phyloP scores from a whole-genome alignment of 805 yeast genomes.

The Sugiyamaella marilandica region DNA sequence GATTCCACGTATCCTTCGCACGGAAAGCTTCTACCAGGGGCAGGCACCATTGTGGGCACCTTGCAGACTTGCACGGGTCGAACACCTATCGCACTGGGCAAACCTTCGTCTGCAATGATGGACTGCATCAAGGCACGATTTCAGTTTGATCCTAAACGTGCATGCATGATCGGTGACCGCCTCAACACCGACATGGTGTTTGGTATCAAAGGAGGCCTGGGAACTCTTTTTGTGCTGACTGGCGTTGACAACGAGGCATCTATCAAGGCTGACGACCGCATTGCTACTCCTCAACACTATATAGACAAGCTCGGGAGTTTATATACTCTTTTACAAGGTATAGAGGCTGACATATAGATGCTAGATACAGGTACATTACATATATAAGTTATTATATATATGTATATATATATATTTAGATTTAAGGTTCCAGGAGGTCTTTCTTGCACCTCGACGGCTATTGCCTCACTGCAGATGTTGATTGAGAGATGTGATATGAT shows the following conservation, averaged over 20 bases:
- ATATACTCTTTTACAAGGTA: constrained; percentile 42
- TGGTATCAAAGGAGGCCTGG: constrained; percentile 82
- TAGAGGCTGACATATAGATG: too few species aligned
- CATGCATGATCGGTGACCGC: constrained; percentile 94
- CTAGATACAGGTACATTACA: too few species aligned
- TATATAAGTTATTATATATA: too few species aligned
- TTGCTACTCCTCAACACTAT: constrained; percentile 58
- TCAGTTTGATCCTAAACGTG: constrained; percentile 47
- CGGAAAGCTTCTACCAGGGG: constrained; percentile 86
- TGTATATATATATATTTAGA: neutral
- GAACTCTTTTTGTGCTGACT: constrained; percentile 80
- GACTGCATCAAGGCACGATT: constrained; percentile 72
- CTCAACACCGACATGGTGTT: constrained; percentile 92
- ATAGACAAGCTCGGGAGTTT: constrained; percentile 75
- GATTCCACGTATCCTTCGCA: constrained; percentile 92
- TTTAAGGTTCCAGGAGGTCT: neutral
- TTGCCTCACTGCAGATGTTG: too few species aligned
- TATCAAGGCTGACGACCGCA: constrained; percentile 40
- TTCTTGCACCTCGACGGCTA: neutral
- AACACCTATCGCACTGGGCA: constrained; percentile 85
- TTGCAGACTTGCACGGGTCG: constrained; percentile 74
- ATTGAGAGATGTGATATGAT: neutral
- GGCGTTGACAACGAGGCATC: constrained; percentile 81
- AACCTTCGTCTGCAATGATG: constrained; percentile 87
- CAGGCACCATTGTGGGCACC: constrained; percentile 83